A percentile compares a stretch with the other conserved stretches of the same genome.
phyloP scores from a whole-genome alignment of 306 rosid species.

The Sindora glabra region DNA sequence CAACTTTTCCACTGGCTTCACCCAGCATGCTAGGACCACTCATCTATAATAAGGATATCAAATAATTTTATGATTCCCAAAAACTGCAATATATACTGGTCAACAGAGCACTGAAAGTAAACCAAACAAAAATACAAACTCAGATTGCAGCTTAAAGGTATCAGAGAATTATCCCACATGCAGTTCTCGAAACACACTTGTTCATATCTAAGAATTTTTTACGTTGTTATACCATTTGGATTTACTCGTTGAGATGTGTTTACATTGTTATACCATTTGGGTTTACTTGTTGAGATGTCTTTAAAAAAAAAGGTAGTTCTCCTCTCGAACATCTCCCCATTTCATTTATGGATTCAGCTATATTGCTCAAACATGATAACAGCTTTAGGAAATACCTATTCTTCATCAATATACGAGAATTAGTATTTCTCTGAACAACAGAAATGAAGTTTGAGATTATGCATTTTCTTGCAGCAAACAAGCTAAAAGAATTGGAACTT shows the following conservation, averaged over 20 bases:
- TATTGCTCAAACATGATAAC: neutral
- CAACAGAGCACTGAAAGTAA: slow-evolving; percentile 12
- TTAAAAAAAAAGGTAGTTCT: too few relatives aligned
- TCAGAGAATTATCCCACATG: neutral
- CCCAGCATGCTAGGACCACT: slow-evolving; percentile 21
- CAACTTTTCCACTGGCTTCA: slow-evolving; percentile 30
- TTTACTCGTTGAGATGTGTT: neutral
- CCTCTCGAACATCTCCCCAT: neutral
- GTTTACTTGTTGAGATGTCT: slow-evolving; percentile 4
- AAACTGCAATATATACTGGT: neutral
- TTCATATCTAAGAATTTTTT: too few relatives aligned
- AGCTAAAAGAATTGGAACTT: neutral
- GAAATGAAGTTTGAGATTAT: neutral
- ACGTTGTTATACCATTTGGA: too few relatives aligned
- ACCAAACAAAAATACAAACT: neutral
- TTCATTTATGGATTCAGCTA: neutral
- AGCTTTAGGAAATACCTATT: neutral
- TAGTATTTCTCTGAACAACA: neutral
- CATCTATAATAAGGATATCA: slow-evolving; percentile 31
- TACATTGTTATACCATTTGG: neutral
- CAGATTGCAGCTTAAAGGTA: neutral
- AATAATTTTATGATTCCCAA: slow-evolving; percentile 11
- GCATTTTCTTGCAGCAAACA: neutral
- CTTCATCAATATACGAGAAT: neutral
- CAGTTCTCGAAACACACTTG: neutral